Evolutionary conservation across 1,284 basidiomycete species (phyloP), one percentile per base, ranked within the genome.

Genomic region (Ceratobasidium papillatum): DNA sequence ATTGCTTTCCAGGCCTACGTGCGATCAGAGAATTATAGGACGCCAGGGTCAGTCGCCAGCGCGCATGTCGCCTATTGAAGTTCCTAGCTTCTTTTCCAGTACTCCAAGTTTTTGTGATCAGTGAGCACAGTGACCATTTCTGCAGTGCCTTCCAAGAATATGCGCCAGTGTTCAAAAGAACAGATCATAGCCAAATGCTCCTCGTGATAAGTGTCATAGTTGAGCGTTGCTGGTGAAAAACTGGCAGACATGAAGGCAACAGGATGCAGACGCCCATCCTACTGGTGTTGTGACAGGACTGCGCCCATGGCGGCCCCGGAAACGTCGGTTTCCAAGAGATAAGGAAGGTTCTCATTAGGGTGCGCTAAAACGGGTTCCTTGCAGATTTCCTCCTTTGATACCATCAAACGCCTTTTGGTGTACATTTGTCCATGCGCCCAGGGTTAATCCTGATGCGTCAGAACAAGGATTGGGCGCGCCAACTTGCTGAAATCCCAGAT

Each of bases 151-250:
- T 79, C 78, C 22, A 80, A 72, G 65, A 79, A 81, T 25, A 78
- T 76, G 3, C 79, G 61, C 79, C 80, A 83, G 27, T 75, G 43
- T 14, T 76, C 61, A 41, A 77, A 66, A 3, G 75, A 11, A 3
- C 63, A 32, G 22, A 75, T 69, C 38, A 76, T 75, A n/a, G 75
- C 79, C 0, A 81, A 76, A 3, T 83, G 61, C 69, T 84, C 81
- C 76, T 82, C 80, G 76, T 84, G 80, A 69, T 82, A 78, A 25
- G 80, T 79, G 8, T 76, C 74, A 75, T 82, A 84, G 75, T 84
- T 84, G 1, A 76, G 69, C 66, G 84, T 79, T 1, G 82, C 78
- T 0, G 77, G 63, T 17, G 22, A 30, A 47, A 75, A 63, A 25
- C 47, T 43, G 32, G 30, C 7, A 0, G 47, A 75, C 45, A 73